These are phyloP conservation scores for Tetracladium marchalianum DNA, from an alignment of 495 filamentous ascomycete species.

Conservation along the genomic window DNA sequence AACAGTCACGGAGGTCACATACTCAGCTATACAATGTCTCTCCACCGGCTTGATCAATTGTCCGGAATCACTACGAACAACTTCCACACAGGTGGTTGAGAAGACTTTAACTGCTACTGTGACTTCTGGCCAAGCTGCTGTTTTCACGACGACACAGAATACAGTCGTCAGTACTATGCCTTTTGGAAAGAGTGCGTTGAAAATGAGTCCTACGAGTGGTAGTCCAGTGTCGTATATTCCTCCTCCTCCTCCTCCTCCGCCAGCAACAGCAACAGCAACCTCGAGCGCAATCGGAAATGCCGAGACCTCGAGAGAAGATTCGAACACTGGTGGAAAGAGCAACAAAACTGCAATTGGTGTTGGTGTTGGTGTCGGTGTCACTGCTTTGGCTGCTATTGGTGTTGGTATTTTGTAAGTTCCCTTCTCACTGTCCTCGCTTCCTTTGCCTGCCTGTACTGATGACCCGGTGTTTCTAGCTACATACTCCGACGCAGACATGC, in stretches of 20 bases:
- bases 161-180: constrained; percentile 23
- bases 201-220: constrained; percentile 27
- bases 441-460: too few relatives aligned
- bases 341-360: too few relatives aligned
- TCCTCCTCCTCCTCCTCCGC: constrained; percentile 22
- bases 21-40: constrained; percentile 29
- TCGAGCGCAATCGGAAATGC: not conserved
- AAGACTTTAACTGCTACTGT: constrained; percentile 28
- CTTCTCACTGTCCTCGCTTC: too few relatives aligned
- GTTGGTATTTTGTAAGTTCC: too few relatives aligned
- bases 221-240: constrained; percentile 23
- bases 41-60: constrained; percentile 34
- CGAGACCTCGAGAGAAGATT: too few relatives aligned
- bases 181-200: constrained; percentile 29
- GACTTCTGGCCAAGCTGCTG: constrained; percentile 27
- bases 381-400: too few relatives aligned
- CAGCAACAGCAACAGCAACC: constrained; percentile 10
- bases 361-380: too few relatives aligned
- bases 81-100: constrained; percentile 22
- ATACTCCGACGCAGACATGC: too few relatives aligned
- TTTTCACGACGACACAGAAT: constrained; percentile 23
- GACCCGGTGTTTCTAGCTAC: too few relatives aligned
- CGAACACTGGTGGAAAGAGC: too few relatives aligned
- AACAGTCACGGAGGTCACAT: constrained; percentile 22
- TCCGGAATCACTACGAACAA: constrained; percentile 33